A percentile compares a stretch with the other conserved stretches of the same genome.
Conservation (phyloP, 768 basidiomycete genomes). For the Cystofilobasidium bisporidii region DNA sequence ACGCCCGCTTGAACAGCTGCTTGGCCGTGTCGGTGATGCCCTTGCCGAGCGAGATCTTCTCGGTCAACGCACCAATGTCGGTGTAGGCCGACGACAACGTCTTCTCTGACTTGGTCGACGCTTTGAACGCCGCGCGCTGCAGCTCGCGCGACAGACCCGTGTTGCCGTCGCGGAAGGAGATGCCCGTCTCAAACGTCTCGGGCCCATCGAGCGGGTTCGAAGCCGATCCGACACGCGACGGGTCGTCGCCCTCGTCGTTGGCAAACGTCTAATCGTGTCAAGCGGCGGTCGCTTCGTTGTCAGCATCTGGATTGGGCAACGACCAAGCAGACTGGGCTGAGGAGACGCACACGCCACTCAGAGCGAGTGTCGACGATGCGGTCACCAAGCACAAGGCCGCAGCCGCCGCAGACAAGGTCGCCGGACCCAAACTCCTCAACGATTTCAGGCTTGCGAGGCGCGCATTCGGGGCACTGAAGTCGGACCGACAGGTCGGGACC, state of each 20-base stretch:
- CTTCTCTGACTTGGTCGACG: constrained; percentile 61
- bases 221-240: constrained; percentile 97
- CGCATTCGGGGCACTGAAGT: constrained; percentile 86
- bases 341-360: constrained; percentile 70
- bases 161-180: constrained; percentile 90
- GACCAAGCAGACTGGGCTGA: too few relatives aligned
- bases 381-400: constrained; percentile 81
- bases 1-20: constrained; percentile 91
- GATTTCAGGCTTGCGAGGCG: constrained; percentile 85
- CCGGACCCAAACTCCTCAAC: constrained; percentile 96
- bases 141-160: constrained; percentile 84
- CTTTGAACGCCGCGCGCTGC: constrained; percentile 77
- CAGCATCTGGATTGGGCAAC: not conserved
- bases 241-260: constrained; percentile 98
- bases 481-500: constrained; percentile 38
- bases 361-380: constrained; percentile 93
- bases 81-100: constrained; percentile 80
- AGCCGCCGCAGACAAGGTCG: constrained; percentile 63
- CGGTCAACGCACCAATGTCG: constrained; percentile 87
- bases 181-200: constrained; percentile 87
- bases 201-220: constrained; percentile 89
- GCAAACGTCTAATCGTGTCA: constrained; percentile 92
- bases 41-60: constrained; percentile 86
- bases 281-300: not conserved
- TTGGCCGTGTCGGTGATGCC: constrained; percentile 92